These are phyloP conservation scores for Fusarium nygamai DNA, from an alignment of 2,329 filamentous ascomycete species.

Conservation along the genomic window DNA sequence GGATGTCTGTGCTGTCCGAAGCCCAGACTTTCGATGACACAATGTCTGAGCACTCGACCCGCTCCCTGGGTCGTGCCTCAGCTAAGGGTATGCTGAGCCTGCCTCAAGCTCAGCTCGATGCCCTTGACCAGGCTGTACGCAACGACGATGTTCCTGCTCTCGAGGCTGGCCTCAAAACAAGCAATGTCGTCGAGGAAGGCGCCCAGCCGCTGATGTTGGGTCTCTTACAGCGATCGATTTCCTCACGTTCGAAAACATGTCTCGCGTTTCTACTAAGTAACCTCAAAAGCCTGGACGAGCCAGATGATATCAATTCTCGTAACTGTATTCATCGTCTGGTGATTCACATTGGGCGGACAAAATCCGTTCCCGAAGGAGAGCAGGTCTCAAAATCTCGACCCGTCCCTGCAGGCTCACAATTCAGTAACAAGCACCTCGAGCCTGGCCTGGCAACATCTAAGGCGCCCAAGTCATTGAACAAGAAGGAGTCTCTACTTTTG, in stretches of 20 bases:
- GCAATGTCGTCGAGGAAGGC: constrained; percentile 55
- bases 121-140: constrained; percentile 76
- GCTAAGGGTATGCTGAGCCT: constrained; percentile 80
- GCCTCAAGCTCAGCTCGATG: constrained; percentile 73
- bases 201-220: constrained; percentile 79
- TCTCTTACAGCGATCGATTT: constrained; percentile 80
- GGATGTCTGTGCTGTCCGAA: constrained; percentile 85
- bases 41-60: constrained; percentile 76
- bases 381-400: constrained; percentile 62
- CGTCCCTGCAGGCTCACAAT: constrained; percentile 60
- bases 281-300: constrained; percentile 79
- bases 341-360: constrained; percentile 88
- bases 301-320: constrained; percentile 91
- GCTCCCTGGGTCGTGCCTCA: constrained; percentile 80
- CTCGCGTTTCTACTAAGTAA: constrained; percentile 76
- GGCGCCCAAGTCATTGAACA: constrained; percentile 67
- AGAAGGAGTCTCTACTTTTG: constrained; percentile 74
- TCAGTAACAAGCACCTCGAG: constrained; percentile 79
- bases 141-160: constrained; percentile 71
- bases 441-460: constrained; percentile 76
- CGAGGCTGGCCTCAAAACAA: constrained; percentile 65
- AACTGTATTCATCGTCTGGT: constrained; percentile 94
- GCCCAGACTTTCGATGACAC: constrained; percentile 80
- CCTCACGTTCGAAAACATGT: constrained; percentile 72
- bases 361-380: constrained; percentile 57